Conservation (phyloP, 768 basidiomycete species). For the Gloeostereum incarnatum region DNA sequence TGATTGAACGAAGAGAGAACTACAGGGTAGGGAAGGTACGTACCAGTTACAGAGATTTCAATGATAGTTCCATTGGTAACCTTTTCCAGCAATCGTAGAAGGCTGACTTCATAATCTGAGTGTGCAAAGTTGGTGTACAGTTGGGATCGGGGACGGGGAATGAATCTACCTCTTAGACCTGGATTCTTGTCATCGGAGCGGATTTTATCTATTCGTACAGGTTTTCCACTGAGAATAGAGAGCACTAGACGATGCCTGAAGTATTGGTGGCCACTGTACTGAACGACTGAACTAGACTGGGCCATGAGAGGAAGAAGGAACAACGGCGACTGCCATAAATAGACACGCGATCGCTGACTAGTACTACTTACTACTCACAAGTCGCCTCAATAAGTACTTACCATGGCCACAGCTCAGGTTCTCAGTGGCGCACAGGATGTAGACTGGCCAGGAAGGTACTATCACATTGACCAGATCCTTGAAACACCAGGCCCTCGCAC, state of each 20-base stretch:
- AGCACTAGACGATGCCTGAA: constrained; percentile 80
- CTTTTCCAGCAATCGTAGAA: constrained; percentile 81
- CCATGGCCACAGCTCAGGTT: neutral
- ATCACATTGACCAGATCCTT: constrained; percentile 80
- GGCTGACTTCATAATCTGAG: constrained; percentile 86
- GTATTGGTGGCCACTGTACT: constrained; percentile 75
- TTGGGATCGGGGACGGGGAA: constrained; percentile 1
- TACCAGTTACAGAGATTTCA: constrained; percentile 94
- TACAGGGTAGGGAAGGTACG: constrained; percentile 11
- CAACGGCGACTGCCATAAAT: constrained; percentile 1
- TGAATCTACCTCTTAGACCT: constrained; percentile 69
- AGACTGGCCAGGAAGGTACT: constrained; percentile 43
- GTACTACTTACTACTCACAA: neutral
- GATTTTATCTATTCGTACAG: constrained; percentile 80
- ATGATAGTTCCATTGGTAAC: constrained; percentile 90
- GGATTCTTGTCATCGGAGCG: constrained; percentile 91
- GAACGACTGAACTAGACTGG: constrained; percentile 29
- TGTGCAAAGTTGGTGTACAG: constrained; percentile 3
- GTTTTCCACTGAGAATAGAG: constrained; percentile 82
- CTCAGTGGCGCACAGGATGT: no score
- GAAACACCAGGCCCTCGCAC: constrained; percentile 86
- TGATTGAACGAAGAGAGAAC: neutral
- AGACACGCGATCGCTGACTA: neutral
- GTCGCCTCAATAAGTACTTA: neutral
- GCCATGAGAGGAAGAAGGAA: constrained; percentile 27